These are phyloP conservation scores for Podaxis carcinomalis DNA, from an alignment of 768 basidiomycete genomes.

Conservation along the genomic window DNA sequence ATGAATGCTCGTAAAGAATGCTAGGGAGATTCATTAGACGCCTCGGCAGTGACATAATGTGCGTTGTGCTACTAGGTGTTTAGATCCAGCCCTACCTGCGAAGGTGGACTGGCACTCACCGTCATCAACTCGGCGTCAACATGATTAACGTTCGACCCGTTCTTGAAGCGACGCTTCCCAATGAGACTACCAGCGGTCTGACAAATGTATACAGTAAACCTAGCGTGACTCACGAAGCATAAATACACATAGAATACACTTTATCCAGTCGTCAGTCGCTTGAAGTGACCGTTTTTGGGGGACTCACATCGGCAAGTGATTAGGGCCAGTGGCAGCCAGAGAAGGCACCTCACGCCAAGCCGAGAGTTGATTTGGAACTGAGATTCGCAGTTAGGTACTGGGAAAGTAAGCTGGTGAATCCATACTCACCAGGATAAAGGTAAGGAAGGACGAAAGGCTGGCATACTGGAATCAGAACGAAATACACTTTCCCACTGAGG, in stretches of 20 bases:
- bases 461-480: not conserved
- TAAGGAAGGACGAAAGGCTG: not conserved
- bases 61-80: not conserved
- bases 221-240: not conserved
- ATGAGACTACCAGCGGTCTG: not conserved
- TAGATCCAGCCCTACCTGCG: not conserved
- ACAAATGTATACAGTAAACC: not conserved
- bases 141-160: not conserved
- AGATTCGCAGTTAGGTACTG: not conserved
- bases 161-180: not conserved
- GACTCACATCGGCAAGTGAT: conserved; percentile 10
- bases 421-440: not conserved
- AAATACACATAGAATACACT: conserved; percentile 4
- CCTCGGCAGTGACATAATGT: no score
- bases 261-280: not conserved
- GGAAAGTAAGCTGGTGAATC: not conserved
- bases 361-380: not conserved
- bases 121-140: not conserved
- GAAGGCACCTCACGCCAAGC: not conserved
- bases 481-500: not conserved
- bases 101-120: not conserved
- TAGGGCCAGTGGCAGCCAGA: conserved; percentile 9
- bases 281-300: not conserved
- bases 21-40: no score
- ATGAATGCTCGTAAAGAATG: no score